These are phyloP conservation scores for Spathaspora boniae DNA, from an alignment of 805 yeast genomes.

Conservation along the genomic window DNA sequence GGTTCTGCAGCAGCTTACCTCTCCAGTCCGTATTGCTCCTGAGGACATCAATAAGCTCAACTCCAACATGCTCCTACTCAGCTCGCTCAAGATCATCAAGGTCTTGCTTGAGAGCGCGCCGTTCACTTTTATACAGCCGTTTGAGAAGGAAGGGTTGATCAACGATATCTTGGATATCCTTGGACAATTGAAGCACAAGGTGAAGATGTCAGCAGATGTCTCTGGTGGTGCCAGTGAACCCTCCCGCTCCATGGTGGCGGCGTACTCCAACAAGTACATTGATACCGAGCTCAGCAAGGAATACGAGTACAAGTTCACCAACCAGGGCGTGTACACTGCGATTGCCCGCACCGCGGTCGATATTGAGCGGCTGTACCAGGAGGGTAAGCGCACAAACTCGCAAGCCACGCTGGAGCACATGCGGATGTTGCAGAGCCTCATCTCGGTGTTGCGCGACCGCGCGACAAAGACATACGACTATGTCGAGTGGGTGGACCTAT, in stretches of 20 bases:
- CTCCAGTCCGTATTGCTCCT: background rate
- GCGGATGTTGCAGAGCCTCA: constrained; percentile 14
- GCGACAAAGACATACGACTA: constrained; percentile 9
- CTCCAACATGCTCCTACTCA: constrained; percentile 43
- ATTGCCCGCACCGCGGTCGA: constrained; percentile 16
- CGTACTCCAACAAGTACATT: constrained; percentile 21
- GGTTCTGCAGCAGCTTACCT: background rate
- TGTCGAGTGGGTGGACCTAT: constrained; percentile 37
- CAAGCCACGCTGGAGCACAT: constrained; percentile 14
- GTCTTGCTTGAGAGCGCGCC: constrained; percentile 44
- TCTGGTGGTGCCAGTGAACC: constrained; percentile 10
- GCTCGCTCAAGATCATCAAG: constrained; percentile 48
- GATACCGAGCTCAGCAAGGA: constrained; percentile 32
- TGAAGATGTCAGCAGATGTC: constrained; percentile 14
- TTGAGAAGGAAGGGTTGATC: constrained; percentile 73
- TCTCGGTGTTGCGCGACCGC: constrained; percentile 9
- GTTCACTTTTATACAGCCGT: constrained; percentile 38
- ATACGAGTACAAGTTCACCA: constrained; percentile 16
- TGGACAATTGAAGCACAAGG: constrained; percentile 17
- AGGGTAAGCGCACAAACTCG: constrained; percentile 17
- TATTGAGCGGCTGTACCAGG: constrained; percentile 26
- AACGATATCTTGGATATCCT: constrained; percentile 43
- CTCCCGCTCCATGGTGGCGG: constrained; percentile 4
- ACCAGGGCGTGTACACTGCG: constrained; percentile 13
- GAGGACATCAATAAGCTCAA: constrained; percentile 20